These are phyloP conservation scores for Ploettnerulaceae sp. DNA, from an alignment of 2,329 filamentous ascomycete genomes.

Conservation along the genomic window DNA sequence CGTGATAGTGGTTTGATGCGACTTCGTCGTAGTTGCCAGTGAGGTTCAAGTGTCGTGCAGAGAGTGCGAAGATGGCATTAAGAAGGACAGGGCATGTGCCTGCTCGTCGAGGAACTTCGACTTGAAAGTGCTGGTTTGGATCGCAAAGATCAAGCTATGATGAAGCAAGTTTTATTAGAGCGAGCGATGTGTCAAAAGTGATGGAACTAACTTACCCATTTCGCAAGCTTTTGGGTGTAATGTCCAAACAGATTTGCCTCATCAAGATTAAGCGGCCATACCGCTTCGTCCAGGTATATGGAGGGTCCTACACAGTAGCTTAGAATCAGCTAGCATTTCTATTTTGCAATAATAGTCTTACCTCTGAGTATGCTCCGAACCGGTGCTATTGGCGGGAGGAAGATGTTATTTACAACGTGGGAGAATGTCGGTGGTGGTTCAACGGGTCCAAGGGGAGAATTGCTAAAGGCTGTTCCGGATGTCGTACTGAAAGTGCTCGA, in stretches of 20 bases:
- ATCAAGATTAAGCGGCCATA: slow-evolving; percentile 22
- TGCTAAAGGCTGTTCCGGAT: not conserved
- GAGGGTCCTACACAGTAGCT: not conserved
- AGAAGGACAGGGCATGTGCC: slow-evolving; percentile 47
- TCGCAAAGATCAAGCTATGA: slow-evolving; percentile 26
- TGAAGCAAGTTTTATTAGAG: not conserved
- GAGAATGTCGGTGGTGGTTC: not conserved
- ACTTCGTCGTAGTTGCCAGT: slow-evolving; percentile 44
- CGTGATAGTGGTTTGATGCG: slow-evolving; percentile 48
- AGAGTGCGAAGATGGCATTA: slow-evolving; percentile 53
- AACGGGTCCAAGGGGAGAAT: not conserved
- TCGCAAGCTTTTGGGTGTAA: slow-evolving; percentile 25
- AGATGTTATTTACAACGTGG: not conserved
- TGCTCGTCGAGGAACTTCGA: slow-evolving; percentile 49
- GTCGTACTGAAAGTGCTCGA: not conserved
- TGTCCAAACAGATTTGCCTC: slow-evolving; percentile 23
- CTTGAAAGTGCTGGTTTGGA: slow-evolving; percentile 44
- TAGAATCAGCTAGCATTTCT: not conserved
- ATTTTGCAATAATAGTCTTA: not conserved
- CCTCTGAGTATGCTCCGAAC: not conserved
- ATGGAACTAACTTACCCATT: slow-evolving; percentile 20
- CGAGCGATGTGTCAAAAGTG: not conserved
- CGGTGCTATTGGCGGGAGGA: not conserved
- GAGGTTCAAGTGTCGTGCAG: slow-evolving; percentile 50
- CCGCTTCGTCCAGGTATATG: slow-evolving; percentile 17